A percentile compares a stretch with the other conserved stretches of the same genome.
Evolutionary conservation across 1,284 basidiomycete genomes (phyloP).

Genomic region (Sparassis latifolia): DNA sequence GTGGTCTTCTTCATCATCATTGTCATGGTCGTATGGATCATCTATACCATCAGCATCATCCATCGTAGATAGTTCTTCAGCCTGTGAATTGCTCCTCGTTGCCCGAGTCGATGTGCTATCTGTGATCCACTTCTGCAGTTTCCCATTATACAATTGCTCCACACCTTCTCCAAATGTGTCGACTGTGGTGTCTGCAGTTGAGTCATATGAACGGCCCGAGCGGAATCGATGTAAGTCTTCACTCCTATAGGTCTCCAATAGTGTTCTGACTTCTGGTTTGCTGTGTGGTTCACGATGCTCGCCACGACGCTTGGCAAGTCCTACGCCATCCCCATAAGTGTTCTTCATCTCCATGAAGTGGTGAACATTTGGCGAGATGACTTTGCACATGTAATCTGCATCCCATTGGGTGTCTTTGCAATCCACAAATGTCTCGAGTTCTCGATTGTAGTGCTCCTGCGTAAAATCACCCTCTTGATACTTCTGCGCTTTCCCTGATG

Average conservation of each 20-base stretch:
- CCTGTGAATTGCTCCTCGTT: neutral
- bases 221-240: neutral
- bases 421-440: neutral
- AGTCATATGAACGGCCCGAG: neutral
- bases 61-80: neutral
- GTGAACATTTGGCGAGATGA: neutral
- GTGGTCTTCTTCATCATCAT: neutral
- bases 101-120: neutral
- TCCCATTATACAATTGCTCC: neutral
- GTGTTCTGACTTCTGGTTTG: neutral
- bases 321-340: neutral
- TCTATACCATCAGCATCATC: neutral
- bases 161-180: neutral
- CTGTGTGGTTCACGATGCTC: neutral
- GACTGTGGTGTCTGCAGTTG: neutral
- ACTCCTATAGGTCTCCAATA: neutral
- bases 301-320: neutral
- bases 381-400: neutral
- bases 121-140: neutral
- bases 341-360: neutral
- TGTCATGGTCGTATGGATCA: neutral
- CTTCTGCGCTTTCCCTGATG: neutral
- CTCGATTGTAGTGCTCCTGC: neutral
- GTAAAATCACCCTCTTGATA: neutral
- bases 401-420: neutral